These are phyloP conservation scores for Acacia concinna DNA, from an alignment of 331 rosid species.

Conservation along the genomic window DNA sequence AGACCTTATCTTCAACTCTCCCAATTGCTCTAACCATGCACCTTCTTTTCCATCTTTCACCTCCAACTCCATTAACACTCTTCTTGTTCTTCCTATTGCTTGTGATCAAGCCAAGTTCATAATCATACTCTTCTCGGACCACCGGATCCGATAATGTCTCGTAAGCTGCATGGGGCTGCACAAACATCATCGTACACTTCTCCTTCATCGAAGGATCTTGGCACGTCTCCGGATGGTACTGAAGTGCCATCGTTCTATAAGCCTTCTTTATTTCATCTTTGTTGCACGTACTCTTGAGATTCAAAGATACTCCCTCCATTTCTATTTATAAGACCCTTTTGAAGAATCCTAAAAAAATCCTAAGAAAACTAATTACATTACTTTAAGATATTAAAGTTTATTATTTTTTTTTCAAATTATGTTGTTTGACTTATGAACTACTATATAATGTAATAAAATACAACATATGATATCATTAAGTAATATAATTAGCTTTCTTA, in stretches of 20 bases:
- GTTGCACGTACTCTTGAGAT: conserved; percentile 38
- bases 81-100: background rate
- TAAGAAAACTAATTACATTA: too few relatives aligned
- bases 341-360: too few relatives aligned
- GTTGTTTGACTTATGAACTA: too few relatives aligned
- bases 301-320: too few relatives aligned
- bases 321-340: too few relatives aligned
- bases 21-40: conserved; percentile 39
- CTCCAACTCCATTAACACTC: background rate
- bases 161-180: conserved; percentile 51
- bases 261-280: conserved; percentile 60
- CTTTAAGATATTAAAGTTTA: too few relatives aligned
- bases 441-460: too few relatives aligned
- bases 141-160: conserved; percentile 56
- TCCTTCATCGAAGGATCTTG: conserved; percentile 46
- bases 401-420: too few relatives aligned
- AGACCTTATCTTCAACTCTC: conserved; percentile 45
- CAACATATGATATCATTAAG: too few relatives aligned
- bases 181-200: conserved; percentile 49
- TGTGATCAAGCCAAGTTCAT: conserved; percentile 36
- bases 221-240: conserved; percentile 62
- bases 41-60: conserved; percentile 27
- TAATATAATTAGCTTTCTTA: too few relatives aligned
- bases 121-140: conserved; percentile 53
- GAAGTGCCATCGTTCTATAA: conserved; percentile 54